These are phyloP conservation scores for Lagerstroemia speciosa DNA, from an alignment of 345 rosid genomes.

Conservation along the genomic window DNA sequence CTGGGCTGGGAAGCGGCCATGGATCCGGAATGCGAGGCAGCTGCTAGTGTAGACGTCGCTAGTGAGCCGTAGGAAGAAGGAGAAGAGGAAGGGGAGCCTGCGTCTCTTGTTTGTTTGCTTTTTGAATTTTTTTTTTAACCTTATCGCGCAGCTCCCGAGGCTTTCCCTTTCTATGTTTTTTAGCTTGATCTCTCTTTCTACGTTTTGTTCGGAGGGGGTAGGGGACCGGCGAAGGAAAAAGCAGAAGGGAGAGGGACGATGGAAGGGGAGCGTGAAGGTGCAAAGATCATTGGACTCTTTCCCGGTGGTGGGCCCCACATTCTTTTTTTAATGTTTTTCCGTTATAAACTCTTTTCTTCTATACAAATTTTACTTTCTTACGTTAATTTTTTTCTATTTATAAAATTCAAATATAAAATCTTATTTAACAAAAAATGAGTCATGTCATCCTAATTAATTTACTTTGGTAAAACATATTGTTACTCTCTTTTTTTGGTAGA, in stretches of 20 bases:
- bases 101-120: not conserved
- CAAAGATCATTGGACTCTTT: no score
- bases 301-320: no score
- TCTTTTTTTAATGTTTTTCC: no score
- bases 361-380: no score
- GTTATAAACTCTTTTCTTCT: no score
- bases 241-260: conserved; percentile 1
- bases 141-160: conserved; percentile 7
- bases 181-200: not conserved
- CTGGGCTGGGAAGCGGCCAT: not conserved
- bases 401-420: no score
- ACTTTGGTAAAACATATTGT: no score
- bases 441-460: no score
- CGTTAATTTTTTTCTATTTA: no score
- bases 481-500: no score
- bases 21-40: not conserved
- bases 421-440: no score
- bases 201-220: not conserved
- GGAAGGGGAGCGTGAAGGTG: no score
- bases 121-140: not conserved
- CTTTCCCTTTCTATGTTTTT: not conserved
- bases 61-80: not conserved
- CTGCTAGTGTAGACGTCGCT: not conserved
- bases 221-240: not conserved
- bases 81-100: not conserved